These are phyloP conservation scores for Juglanconis juglandina DNA, from an alignment of 2,329 filamentous ascomycete genomes.

Conservation along the genomic window DNA sequence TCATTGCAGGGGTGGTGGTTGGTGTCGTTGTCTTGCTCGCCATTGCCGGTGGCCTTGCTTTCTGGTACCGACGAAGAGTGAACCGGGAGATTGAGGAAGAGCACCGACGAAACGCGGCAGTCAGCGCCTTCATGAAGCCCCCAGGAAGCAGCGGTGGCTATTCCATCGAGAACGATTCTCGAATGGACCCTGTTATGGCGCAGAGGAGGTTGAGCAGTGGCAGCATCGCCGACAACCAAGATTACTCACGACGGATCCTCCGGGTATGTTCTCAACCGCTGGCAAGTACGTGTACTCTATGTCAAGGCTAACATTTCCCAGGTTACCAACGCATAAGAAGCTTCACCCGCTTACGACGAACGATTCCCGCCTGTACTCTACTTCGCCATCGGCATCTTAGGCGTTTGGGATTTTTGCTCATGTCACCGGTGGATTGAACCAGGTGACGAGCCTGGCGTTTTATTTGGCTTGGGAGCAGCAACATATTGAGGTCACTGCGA, in stretches of 20 bases:
- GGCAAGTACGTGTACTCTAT: neutral
- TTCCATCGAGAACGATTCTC: constrained; percentile 71
- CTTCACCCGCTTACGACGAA: constrained; percentile 31
- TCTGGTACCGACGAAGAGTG: constrained; percentile 71
- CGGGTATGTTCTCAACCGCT: constrained; percentile 59
- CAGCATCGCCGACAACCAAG: constrained; percentile 94
- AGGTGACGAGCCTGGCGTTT: constrained; percentile 18
- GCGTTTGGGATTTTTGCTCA: constrained; percentile 31
- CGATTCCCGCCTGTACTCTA: constrained; percentile 35
- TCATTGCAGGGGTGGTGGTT: constrained; percentile 84
- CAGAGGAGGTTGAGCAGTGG: constrained; percentile 85
- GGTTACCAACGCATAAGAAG: constrained; percentile 58
- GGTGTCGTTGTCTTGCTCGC: constrained; percentile 69
- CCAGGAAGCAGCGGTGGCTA: constrained; percentile 60
- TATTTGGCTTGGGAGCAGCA: constrained; percentile 14
- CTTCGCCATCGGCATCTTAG: constrained; percentile 33
- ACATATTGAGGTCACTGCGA: constrained; percentile 22
- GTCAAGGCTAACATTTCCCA: constrained; percentile 27
- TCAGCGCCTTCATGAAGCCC: constrained; percentile 71
- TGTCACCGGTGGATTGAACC: constrained; percentile 23
- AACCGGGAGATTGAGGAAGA: constrained; percentile 79
- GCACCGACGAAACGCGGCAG: constrained; percentile 74
- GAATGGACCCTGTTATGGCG: constrained; percentile 82
- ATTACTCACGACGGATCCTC: constrained; percentile 93
- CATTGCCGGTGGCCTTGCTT: constrained; percentile 65